Base-by-base conservation (phyloP, 2,329 filamentous ascomycete genomes). In the Drechslerella coelobrocha region DNA sequence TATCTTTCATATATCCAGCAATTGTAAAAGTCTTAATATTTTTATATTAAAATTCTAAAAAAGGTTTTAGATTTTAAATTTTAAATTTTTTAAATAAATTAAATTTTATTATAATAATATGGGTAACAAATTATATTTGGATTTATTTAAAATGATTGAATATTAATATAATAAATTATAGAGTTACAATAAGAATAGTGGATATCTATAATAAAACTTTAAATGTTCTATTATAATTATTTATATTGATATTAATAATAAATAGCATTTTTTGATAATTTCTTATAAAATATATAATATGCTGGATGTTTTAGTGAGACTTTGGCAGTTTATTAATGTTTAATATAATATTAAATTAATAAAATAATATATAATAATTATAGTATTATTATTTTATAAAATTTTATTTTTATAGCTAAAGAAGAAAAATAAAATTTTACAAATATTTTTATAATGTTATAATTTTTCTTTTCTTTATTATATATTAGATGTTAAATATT, bases 11-110 rank as follows among this genome's bases (percentile, higher is more conserved):
- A n/a, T n/a, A n/a, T n/a, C n/a, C n/a, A n/a, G n/a, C n/a, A n/a
- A n/a, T n/a, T n/a, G n/a, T n/a, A n/a, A n/a, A n/a, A n/a, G n/a
- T n/a, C n/a, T n/a, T n/a, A n/a, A n/a, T n/a, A n/a, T n/a, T n/a
- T n/a, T n/a, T n/a, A n/a, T n/a, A n/a, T n/a, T n/a, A n/a, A n/a
- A 12, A 27, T 23, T 55, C 21, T 39, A 39, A 19, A 23, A 10
- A 39, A 39, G 6, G 24, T 17, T 39, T 55, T 8, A 39, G 24
- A 39, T 19, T 34, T 37, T 55, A 55, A 39, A 10, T 43, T 41
- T 43, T 41, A 37, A 29, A 55, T 43, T 41, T 43, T 56, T 54
- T 23, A 24, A 8, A 24, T 56, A 24, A 12, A 43, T 56, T 21
- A 14, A 43, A 41, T 43, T 56, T 41, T 10, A 24, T 21, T 56